Base-by-base conservation (phyloP, 2,329 filamentous ascomycete genomes). In the Fusarium sp. region DNA sequence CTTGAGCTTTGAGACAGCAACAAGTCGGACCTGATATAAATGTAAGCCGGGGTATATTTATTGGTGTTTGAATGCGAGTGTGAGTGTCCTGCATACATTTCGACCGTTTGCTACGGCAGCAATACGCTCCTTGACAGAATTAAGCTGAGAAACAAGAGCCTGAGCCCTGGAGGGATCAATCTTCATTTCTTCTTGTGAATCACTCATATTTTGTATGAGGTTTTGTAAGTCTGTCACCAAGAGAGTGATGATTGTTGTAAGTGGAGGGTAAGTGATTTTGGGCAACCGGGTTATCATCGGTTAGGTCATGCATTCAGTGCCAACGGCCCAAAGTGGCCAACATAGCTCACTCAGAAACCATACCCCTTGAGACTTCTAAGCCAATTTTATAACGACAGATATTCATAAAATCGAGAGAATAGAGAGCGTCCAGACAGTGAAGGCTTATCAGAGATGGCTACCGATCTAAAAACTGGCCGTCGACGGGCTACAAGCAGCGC, bases 1-100 rank as follows among this genome's bases (percentile, higher is more conserved):
- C 84, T 99, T 98, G 74, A 98, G 87, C 83, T 99, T 99, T 44
- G 95, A 98, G 54, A 99, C 96, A 33, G 96, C 95, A 45, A 99
- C 94, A 42, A 99, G 88, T 50, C 96, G 92, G 71, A 95, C 89
- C 91, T 94, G 59, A 29, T 22, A 7, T 14, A 47, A 41, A 62
- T 77, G 65, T 78, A 44, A 78, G 77, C 65, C 57, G 53, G 54
- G 31, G n/a, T 45, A 45, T 39, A n/a, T 33, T 38, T 29, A 20
- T 42, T 27, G 33, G 27, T 45, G 35, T 38, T 53, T 39, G 14
- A 38, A 53, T 46, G 44, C 47, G 36, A 42, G 46, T 18, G 36
- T 29, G 53, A 50, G 47, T 25, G 42, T 57, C 58, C 61, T 63
- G 59, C 87, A 80, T 82, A 91, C 89, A 76, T 86, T 84, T 69